phyloP scores from a whole-genome alignment of 352 stramenopile species.

The Peronospora destructor region DNA sequence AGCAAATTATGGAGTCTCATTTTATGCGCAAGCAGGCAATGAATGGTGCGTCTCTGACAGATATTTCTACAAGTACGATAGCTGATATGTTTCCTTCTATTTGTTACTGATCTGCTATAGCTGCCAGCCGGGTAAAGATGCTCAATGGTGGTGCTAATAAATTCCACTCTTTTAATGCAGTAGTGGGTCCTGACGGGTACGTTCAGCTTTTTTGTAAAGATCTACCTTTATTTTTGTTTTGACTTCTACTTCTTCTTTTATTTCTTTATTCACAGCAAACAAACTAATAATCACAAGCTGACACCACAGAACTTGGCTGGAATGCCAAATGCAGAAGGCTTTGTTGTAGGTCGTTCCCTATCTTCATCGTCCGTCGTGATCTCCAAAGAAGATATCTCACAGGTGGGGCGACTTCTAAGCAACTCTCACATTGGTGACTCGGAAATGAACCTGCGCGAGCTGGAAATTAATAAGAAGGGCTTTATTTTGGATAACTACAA shows the following conservation, averaged over 20 bases:
- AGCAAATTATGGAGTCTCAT: slow-evolving; percentile 58
- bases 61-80: not conserved
- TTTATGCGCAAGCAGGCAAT: slow-evolving; percentile 69
- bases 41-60: slow-evolving; percentile 32
- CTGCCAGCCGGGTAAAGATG: slow-evolving; percentile 57
- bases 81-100: not conserved
- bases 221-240: not conserved
- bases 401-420: slow-evolving; percentile 54
- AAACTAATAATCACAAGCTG: slow-evolving; percentile 30
- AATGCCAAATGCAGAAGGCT: slow-evolving; percentile 29
- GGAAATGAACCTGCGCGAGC: slow-evolving; percentile 65
- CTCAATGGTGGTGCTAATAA: slow-evolving; percentile 56
- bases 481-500: slow-evolving; percentile 26
- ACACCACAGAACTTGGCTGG: slow-evolving; percentile 29
- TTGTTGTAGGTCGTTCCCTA: slow-evolving; percentile 35
- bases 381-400: slow-evolving; percentile 75
- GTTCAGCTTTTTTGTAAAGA: not conserved
- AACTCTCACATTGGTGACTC: slow-evolving; percentile 79
- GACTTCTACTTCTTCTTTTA: not conserved
- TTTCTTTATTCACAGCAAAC: slow-evolving; percentile 30
- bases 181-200: slow-evolving; percentile 37
- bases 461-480: slow-evolving; percentile 72
- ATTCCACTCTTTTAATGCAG: slow-evolving; percentile 70
- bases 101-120: slow-evolving; percentile 24
- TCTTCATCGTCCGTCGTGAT: slow-evolving; percentile 71